Conservation (phyloP, 1,139 yeast genomes). For the Zygosaccharomyces pseudobailii region DNA sequence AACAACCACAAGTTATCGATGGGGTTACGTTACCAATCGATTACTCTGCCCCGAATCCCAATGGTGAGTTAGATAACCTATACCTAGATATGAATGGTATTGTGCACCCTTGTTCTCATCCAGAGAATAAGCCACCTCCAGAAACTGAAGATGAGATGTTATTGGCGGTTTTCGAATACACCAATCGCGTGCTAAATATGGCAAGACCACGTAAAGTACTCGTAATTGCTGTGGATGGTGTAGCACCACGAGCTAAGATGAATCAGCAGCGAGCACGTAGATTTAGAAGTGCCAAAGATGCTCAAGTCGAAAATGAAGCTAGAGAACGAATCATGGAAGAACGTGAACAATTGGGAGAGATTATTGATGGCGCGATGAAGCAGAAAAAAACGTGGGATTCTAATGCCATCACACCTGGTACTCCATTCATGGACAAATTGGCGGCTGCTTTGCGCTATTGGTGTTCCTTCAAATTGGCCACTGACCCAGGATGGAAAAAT, state of each 20-base stretch:
- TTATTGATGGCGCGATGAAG: constrained; percentile 59
- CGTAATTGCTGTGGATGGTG: constrained; percentile 97
- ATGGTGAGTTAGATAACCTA: constrained; percentile 89
- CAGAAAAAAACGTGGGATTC: constrained; percentile 66
- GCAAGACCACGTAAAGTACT: constrained; percentile 91
- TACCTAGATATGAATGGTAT: constrained; percentile 97
- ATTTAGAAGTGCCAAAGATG: constrained; percentile 92
- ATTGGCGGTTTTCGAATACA: constrained; percentile 80
- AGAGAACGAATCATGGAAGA: constrained; percentile 52
- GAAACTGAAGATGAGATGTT: constrained; percentile 95
- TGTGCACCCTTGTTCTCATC: constrained; percentile 96
- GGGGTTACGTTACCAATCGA: constrained; percentile 60
- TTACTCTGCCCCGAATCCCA: constrained; percentile 78
- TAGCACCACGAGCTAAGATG: constrained; percentile 98
- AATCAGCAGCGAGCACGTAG: constrained; percentile 96
- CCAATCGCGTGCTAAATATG: constrained; percentile 85
- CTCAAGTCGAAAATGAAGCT: constrained; percentile 63
- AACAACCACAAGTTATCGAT: constrained; percentile 50
- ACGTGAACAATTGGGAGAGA: constrained; percentile 49
- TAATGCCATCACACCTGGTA: constrained; percentile 98
- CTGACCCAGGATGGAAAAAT: constrained; percentile 87
- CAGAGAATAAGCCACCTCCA: constrained; percentile 91
- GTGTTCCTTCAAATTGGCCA: constrained; percentile 79
- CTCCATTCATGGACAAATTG: constrained; percentile 90
- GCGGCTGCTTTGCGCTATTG: constrained; percentile 82